A percentile compares a stretch with the other conserved stretches of the same genome.
Conservation (phyloP, 1,284 basidiomycete genomes). For the Pascua guehoae region DNA sequence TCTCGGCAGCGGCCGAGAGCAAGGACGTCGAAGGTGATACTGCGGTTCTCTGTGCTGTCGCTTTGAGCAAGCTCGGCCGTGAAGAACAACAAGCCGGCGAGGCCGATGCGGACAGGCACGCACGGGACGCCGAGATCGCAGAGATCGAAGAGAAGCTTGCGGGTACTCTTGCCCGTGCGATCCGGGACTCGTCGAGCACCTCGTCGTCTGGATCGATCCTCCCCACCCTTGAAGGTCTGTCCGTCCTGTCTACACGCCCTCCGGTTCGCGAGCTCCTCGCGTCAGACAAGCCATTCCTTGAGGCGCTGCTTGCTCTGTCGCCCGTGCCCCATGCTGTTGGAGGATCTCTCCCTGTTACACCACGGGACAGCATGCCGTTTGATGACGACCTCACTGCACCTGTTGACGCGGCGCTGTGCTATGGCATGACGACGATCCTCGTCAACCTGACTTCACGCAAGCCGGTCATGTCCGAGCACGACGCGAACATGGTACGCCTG, state of each 20-base stretch:
- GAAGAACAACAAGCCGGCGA: conserved; percentile 56
- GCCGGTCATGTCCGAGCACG: conserved; percentile 68
- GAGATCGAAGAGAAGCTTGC: conserved; percentile 55
- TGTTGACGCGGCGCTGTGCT: conserved; percentile 56
- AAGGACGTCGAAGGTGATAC: conserved; percentile 31
- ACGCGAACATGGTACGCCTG: conserved; percentile 72
- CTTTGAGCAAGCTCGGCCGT: conserved; percentile 70
- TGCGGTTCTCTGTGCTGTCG: conserved; percentile 60
- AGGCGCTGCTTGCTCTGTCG: conserved; percentile 57
- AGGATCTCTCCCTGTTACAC: conserved; percentile 57
- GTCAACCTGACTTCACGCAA: conserved; percentile 68
- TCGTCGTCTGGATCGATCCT: conserved; percentile 26
- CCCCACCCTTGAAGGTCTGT: conserved; percentile 75
- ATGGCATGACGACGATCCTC: conserved; percentile 70
- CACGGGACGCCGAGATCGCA: conserved; percentile 19
- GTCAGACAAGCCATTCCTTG: conserved; percentile 58
- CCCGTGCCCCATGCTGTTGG: conserved; percentile 28
- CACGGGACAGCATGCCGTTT: conserved; percentile 30
- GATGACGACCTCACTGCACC: conserved; percentile 21
- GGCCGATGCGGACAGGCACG: conserved; percentile 34
- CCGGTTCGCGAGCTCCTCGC: conserved; percentile 64
- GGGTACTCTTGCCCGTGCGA: conserved; percentile 58
- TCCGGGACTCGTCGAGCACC: conserved; percentile 32
- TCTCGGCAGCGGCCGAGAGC: conserved; percentile 47
- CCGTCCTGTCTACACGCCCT: conserved; percentile 69